These are phyloP conservation scores for Claviceps maximensis DNA, from an alignment of 2,329 filamentous ascomycete genomes.

Conservation along the genomic window DNA sequence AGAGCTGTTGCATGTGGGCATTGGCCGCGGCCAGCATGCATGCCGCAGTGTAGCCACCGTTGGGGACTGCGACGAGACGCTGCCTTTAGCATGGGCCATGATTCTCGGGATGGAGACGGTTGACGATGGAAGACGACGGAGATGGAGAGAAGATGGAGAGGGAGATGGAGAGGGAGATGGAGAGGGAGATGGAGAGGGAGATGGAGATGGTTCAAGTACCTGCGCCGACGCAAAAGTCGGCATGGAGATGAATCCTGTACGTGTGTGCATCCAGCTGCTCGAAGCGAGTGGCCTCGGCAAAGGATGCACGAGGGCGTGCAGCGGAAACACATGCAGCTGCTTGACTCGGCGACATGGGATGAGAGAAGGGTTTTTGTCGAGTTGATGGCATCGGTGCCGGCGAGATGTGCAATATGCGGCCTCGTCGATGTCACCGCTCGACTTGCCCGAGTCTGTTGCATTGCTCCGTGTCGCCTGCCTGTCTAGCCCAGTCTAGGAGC, in stretches of 20 bases:
- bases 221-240: slow-evolving; percentile 12
- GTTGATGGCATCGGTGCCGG: too few relatives aligned
- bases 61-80: slow-evolving; percentile 17
- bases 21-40: slow-evolving; percentile 20
- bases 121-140: too few relatives aligned
- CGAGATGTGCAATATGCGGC: too few relatives aligned
- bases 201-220: too few relatives aligned
- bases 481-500: too few relatives aligned
- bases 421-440: too few relatives aligned
- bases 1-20: slow-evolving; percentile 12
- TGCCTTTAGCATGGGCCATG: neutral
- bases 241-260: slow-evolving; percentile 12
- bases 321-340: neutral
- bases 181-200: too few relatives aligned
- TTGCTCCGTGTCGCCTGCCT: too few relatives aligned
- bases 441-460: too few relatives aligned
- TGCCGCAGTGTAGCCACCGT: slow-evolving; percentile 26
- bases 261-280: slow-evolving; percentile 13
- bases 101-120: too few relatives aligned
- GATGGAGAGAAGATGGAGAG: too few relatives aligned
- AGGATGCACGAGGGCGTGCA: neutral
- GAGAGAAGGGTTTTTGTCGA: neutral
- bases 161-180: too few relatives aligned
- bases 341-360: neutral
- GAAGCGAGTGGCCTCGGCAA: slow-evolving; percentile 10